These are phyloP conservation scores for Eutrema salsugineum DNA, from an alignment of 441 rosid genomes.

Conservation along the genomic window DNA sequence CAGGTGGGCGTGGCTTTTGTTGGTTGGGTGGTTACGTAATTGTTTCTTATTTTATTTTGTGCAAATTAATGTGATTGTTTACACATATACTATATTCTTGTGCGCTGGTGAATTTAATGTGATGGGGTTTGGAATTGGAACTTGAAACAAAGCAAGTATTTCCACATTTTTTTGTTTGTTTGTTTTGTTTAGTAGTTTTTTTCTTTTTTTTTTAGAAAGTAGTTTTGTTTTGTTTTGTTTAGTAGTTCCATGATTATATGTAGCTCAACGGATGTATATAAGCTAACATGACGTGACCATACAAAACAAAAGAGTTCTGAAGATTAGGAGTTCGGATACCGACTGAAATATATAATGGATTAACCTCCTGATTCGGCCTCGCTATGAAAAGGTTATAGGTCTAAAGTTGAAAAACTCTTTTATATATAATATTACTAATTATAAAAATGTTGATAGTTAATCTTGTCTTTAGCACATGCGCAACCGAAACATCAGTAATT, in stretches of 20 bases:
- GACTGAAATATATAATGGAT: background rate
- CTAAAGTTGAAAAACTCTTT: background rate
- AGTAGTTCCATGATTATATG: background rate
- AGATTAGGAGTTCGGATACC: background rate
- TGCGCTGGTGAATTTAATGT: conserved; percentile 4
- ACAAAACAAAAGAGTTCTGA: background rate
- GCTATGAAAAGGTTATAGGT: background rate
- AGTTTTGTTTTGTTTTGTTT: background rate
- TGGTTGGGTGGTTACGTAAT: conserved; percentile 7
- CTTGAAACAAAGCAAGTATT: background rate
- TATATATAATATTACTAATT: background rate
- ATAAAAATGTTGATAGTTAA: background rate
- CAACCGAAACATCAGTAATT: background rate
- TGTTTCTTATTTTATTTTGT: background rate
- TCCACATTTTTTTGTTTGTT: background rate
- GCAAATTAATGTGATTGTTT: conserved; percentile 7
- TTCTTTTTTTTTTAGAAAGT: no score
- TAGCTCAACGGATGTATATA: background rate
- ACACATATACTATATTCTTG: conserved; percentile 1
- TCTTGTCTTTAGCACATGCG: background rate
- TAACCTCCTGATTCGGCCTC: background rate
- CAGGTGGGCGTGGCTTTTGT: conserved; percentile 1
- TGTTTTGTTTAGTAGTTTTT: background rate
- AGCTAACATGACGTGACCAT: background rate
- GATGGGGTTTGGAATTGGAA: conserved; percentile 8